phyloP scores from a whole-genome alignment of 108 stramenopile genomes.

The Discostella pseudostelligera region DNA sequence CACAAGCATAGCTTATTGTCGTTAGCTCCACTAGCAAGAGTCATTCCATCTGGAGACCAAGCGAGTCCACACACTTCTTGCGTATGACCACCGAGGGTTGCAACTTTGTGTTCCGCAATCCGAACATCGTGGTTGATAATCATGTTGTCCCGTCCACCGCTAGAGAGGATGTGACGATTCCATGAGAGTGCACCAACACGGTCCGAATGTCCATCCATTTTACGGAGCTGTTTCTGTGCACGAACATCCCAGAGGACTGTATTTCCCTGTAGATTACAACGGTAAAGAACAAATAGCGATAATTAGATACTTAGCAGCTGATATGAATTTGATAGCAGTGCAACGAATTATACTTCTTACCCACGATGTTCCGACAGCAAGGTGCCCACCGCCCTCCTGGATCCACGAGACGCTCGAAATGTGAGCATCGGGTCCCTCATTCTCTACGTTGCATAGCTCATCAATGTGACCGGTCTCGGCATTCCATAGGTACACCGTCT shows the following conservation, averaged over 20 bases:
- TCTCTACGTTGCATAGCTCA: conserved; percentile 83
- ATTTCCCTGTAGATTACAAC: conserved; percentile 15
- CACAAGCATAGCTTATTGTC: conserved; percentile 98
- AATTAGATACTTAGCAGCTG: too few species aligned
- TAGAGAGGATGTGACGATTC: conserved; percentile 93
- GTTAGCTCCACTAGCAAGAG: conserved; percentile 95
- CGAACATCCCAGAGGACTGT: conserved; percentile 89
- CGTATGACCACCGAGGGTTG: conserved; percentile 72
- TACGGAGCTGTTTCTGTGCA: conserved; percentile 85
- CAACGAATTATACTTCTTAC: conserved; percentile 20
- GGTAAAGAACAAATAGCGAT: conserved; percentile 2
- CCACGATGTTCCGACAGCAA: conserved; percentile 91
- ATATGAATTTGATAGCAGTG: not conserved
- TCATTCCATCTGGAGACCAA: conserved; percentile 95
- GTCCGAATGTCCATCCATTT: conserved; percentile 95
- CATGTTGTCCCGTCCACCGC: conserved; percentile 87
- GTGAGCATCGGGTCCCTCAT: conserved; percentile 82
- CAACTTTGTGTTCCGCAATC: conserved; percentile 83
- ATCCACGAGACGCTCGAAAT: conserved; percentile 96
- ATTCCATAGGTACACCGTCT: conserved; percentile 98
- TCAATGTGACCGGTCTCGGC: conserved; percentile 93
- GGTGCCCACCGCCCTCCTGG: conserved; percentile 70
- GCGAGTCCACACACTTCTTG: conserved; percentile 98
- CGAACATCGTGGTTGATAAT: conserved; percentile 98
- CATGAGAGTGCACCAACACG: conserved; percentile 95